Conservation (phyloP, 2,329 filamentous ascomycete genomes). For the Monosporascus sp. region DNA sequence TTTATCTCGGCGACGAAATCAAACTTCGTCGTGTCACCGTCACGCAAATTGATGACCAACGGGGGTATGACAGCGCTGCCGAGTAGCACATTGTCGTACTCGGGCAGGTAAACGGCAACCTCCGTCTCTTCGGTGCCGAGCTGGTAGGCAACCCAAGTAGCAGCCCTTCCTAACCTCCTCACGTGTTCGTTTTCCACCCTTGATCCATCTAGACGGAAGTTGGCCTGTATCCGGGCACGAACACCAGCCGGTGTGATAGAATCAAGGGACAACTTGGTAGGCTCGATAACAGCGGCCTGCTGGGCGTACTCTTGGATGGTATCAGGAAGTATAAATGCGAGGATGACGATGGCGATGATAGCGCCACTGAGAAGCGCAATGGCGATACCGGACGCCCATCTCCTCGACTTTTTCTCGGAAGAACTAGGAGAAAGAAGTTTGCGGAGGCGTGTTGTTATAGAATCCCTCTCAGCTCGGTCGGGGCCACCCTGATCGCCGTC, state of each 20-base stretch:
- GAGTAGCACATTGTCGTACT: conserved; percentile 72
- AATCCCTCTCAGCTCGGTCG: conserved; percentile 24
- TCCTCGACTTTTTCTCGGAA: conserved; percentile 36
- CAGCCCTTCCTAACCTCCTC: conserved; percentile 69
- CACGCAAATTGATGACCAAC: conserved; percentile 69
- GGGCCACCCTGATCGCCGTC: conserved; percentile 32
- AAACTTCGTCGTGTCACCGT: conserved; percentile 71
- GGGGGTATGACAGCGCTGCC: conserved; percentile 74
- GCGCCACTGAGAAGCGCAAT: conserved; percentile 60
- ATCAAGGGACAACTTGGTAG: conserved; percentile 78
- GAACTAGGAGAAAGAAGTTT: conserved; percentile 18
- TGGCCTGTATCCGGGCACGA: conserved; percentile 73
- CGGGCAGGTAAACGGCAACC: conserved; percentile 74
- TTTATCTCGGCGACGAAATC: conserved; percentile 74
- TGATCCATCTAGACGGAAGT: conserved; percentile 74
- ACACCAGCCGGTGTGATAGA: conserved; percentile 77
- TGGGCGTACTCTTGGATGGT: conserved; percentile 82
- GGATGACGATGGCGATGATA: conserved; percentile 64
- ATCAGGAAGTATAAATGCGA: conserved; percentile 77
- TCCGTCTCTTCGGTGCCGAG: conserved; percentile 69
- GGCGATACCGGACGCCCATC: conserved; percentile 78
- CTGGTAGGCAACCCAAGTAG: conserved; percentile 74
- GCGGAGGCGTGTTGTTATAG: conserved; percentile 24
- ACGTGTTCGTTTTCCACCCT: conserved; percentile 68
- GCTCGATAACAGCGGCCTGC: conserved; percentile 74